A percentile compares a stretch with the other conserved stretches of the same genome.
Conservation (phyloP, 2,329 filamentous ascomycete genomes). For the Cladophialophora yegresii region DNA sequence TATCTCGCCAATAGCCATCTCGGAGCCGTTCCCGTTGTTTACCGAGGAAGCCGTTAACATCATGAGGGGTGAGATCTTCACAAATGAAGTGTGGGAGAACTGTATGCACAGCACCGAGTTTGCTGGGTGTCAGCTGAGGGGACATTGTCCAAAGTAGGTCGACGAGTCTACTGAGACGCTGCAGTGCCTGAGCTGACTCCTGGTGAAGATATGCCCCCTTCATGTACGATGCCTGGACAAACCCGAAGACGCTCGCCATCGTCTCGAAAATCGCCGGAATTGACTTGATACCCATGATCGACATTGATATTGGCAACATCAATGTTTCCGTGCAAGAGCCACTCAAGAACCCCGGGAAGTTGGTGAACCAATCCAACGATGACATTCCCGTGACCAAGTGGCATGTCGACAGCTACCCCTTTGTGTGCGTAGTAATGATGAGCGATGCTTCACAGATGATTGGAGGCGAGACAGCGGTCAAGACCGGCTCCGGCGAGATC, state of each 20-base stretch:
- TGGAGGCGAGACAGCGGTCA: slow-evolving; percentile 61
- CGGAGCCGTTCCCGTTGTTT: slow-evolving; percentile 64
- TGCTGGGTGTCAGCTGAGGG: slow-evolving; percentile 52
- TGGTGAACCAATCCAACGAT: slow-evolving; percentile 32
- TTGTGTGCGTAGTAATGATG: slow-evolving; percentile 56
- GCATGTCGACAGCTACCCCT: slow-evolving; percentile 55
- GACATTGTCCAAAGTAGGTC: slow-evolving; percentile 56
- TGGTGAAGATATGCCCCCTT: slow-evolving; percentile 59
- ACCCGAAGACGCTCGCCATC: slow-evolving; percentile 54
- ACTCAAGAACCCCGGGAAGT: slow-evolving; percentile 12
- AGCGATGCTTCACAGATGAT: slow-evolving; percentile 52
- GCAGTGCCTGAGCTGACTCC: background rate
- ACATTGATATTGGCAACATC: slow-evolving; percentile 61
- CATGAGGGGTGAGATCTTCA: slow-evolving; percentile 62
- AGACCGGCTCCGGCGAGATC: slow-evolving; percentile 53
- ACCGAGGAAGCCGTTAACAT: slow-evolving; percentile 59
- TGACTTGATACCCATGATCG: slow-evolving; percentile 57
- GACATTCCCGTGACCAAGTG: slow-evolving; percentile 46
- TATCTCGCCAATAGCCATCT: slow-evolving; percentile 62
- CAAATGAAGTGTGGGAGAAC: slow-evolving; percentile 55
- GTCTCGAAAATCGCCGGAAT: slow-evolving; percentile 61
- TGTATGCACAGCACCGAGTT: slow-evolving; percentile 59
- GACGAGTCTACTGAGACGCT: background rate
- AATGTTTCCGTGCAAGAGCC: slow-evolving; percentile 46
- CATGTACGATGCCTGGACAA: slow-evolving; percentile 59